These are phyloP conservation scores for Aurantiochytrium sp. DNA, from an alignment of 108 stramenopile species.

Conservation along the genomic window DNA sequence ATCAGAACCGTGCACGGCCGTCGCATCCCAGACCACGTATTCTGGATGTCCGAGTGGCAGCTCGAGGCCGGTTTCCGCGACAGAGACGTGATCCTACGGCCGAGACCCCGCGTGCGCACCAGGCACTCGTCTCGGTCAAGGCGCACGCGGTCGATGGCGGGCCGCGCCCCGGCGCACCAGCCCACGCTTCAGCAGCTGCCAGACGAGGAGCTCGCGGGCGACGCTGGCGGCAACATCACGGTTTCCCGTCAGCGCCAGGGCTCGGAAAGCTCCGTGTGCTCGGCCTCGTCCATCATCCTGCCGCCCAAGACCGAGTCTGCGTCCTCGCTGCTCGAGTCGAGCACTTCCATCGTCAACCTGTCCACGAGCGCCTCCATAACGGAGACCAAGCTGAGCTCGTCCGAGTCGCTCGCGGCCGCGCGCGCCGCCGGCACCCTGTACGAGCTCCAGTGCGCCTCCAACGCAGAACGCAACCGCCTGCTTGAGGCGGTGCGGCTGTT, in stretches of 20 bases:
- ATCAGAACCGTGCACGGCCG: neutral
- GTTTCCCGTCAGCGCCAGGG: neutral
- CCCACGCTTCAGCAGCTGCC: no score
- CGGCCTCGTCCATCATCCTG: neutral
- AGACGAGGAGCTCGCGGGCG: no score
- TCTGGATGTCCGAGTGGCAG: slow-evolving; percentile 7
- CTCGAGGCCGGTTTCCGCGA: neutral
- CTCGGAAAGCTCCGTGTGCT: neutral
- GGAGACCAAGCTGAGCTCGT: neutral
- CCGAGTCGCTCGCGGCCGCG: neutral
- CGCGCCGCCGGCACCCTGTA: neutral
- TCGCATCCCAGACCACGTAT: neutral
- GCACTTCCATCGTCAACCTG: neutral
- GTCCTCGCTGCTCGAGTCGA: neutral
- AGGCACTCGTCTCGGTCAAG: no score
- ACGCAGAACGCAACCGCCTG: neutral
- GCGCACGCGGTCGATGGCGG: no score
- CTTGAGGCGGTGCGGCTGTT: neutral
- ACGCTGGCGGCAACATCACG: no score
- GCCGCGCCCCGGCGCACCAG: neutral
- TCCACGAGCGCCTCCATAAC: neutral
- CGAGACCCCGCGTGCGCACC: neutral
- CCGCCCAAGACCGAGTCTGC: neutral
- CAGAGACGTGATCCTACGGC: neutral
- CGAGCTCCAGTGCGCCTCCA: neutral